Conservation (phyloP, 2,329 filamentous ascomycete genomes). For the Nothopassalora personata region DNA sequence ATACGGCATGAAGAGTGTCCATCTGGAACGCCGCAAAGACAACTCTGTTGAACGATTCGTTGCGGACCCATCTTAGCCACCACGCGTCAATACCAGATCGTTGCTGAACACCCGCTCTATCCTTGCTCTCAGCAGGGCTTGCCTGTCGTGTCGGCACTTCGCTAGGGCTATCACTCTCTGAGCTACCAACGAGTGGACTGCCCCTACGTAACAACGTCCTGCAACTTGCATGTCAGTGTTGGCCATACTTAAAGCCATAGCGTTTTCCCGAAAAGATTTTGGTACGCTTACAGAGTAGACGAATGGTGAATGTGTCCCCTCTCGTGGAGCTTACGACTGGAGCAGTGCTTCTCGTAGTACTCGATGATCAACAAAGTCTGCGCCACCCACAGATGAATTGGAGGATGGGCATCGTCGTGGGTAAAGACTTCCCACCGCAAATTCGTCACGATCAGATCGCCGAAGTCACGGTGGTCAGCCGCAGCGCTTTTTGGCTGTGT, state of each 20-base stretch:
- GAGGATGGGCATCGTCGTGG: slow-evolving; percentile 84
- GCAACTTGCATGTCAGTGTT: not conserved
- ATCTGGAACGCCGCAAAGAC: slow-evolving; percentile 90
- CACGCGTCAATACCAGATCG: slow-evolving; percentile 40
- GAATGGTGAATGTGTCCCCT: slow-evolving; percentile 63
- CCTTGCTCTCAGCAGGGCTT: slow-evolving; percentile 3
- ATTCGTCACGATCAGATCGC: slow-evolving; percentile 84
- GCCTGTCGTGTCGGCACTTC: slow-evolving; percentile 16
- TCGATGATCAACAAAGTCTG: slow-evolving; percentile 91
- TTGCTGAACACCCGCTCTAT: not conserved
- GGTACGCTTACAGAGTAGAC: not conserved
- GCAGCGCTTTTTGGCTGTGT: slow-evolving; percentile 66
- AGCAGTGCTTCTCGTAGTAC: slow-evolving; percentile 73
- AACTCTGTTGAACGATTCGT: slow-evolving; percentile 78
- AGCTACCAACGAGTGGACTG: slow-evolving; percentile 78
- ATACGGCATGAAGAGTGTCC: slow-evolving; percentile 90
- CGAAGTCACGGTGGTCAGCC: slow-evolving; percentile 69
- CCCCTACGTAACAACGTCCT: slow-evolving; percentile 81
- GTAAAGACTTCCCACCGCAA: slow-evolving; percentile 90
- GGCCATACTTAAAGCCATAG: not conserved
- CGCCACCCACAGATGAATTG: slow-evolving; percentile 82
- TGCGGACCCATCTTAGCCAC: slow-evolving; percentile 92
- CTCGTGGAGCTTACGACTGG: slow-evolving; percentile 88
- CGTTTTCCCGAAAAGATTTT: not conserved
- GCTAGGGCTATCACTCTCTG: slow-evolving; percentile 75